phyloP scores from a whole-genome alignment of 2,329 filamentous ascomycete species.

The Penicillium crustosum region DNA sequence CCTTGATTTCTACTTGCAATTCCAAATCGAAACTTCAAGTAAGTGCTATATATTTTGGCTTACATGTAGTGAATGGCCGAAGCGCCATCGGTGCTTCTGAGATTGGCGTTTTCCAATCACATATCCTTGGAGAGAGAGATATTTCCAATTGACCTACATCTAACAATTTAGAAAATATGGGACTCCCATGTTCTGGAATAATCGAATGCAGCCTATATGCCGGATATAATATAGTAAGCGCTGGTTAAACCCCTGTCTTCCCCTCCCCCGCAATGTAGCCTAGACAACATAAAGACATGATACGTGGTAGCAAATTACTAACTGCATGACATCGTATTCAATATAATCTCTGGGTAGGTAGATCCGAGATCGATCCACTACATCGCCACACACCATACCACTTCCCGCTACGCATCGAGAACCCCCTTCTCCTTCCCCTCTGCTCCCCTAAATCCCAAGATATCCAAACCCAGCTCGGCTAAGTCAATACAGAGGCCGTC shows the following conservation, averaged over 20 bases:
- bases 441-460: neutral
- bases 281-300: neutral
- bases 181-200: neutral
- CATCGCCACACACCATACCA: neutral
- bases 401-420: neutral
- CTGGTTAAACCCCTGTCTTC: neutral
- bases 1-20: neutral
- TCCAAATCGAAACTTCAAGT: neutral
- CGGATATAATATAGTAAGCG: neutral
- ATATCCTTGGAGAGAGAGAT: neutral
- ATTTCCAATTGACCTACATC: neutral
- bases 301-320: neutral
- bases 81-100: neutral
- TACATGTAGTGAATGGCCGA: neutral
- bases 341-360: neutral
- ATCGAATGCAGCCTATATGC: neutral
- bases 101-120: neutral
- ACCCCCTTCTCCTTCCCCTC: neutral
- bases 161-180: neutral
- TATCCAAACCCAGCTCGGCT: neutral
- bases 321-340: neutral
- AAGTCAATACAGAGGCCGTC: constrained; percentile 10
- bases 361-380: neutral
- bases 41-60: neutral
- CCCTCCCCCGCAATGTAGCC: neutral